A percentile compares a stretch with the other conserved stretches of the same genome.
These are phyloP conservation scores for Pseudocercospora vitis DNA, from an alignment of 2,329 filamentous ascomycete species.

Conservation along the genomic window DNA sequence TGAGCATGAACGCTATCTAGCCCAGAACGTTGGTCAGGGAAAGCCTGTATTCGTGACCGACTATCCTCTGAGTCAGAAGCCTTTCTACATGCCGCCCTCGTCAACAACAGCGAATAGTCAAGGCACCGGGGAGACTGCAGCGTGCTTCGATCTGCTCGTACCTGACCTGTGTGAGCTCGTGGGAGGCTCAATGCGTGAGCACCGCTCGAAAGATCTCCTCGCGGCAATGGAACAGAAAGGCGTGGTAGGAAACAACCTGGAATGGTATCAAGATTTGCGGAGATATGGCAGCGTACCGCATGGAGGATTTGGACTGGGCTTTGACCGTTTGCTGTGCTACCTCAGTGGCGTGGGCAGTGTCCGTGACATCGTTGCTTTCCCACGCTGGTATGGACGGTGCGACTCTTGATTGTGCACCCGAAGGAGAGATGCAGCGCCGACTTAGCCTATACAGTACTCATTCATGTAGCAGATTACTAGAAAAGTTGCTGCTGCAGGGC, in stretches of 20 bases:
- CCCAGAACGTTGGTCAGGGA: slow-evolving; percentile 62
- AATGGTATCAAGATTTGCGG: slow-evolving; percentile 87
- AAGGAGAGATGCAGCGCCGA: not conserved
- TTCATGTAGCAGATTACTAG: not conserved
- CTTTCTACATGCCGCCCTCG: slow-evolving; percentile 80
- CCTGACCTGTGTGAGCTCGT: slow-evolving; percentile 84
- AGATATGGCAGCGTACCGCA: slow-evolving; percentile 90
- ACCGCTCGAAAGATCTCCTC: slow-evolving; percentile 67
- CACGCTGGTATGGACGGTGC: slow-evolving; percentile 62
- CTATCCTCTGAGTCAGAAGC: slow-evolving; percentile 85
- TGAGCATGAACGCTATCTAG: slow-evolving; percentile 90
- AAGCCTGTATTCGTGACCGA: slow-evolving; percentile 86
- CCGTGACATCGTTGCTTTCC: slow-evolving; percentile 82
- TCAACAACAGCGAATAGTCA: slow-evolving; percentile 19
- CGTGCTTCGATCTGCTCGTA: slow-evolving; percentile 87
- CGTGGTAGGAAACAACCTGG: slow-evolving; percentile 53
- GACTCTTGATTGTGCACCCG: slow-evolving; percentile 30
- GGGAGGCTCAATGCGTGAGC: slow-evolving; percentile 86
- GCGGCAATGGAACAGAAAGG: slow-evolving; percentile 70
- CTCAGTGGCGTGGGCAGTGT: slow-evolving; percentile 78
- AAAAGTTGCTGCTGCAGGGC: no score
- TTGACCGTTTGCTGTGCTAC: slow-evolving; percentile 83
- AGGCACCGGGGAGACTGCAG: slow-evolving; percentile 59
- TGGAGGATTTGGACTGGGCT: slow-evolving; percentile 86
- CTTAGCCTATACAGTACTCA: not conserved